Conservation (phyloP, 2,329 filamentous ascomycete genomes). For the Stagonosporopsis rhizophila region DNA sequence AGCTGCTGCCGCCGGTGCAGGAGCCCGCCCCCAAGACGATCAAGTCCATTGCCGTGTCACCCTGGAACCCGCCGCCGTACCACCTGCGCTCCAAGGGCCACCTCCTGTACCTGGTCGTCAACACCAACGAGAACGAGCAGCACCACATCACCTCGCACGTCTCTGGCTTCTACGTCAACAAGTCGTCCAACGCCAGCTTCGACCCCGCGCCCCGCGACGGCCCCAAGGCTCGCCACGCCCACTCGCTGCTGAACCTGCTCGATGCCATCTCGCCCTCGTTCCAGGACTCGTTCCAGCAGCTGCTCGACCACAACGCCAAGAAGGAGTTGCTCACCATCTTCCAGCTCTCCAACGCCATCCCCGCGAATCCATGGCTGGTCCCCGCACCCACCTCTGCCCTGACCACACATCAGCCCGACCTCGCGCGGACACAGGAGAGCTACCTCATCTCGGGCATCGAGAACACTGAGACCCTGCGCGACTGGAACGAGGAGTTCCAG, state of each 20-base stretch:
- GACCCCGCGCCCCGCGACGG: slow-evolving; percentile 82
- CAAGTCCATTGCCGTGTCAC: slow-evolving; percentile 84
- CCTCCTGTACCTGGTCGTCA: slow-evolving; percentile 85
- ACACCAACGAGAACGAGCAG: slow-evolving; percentile 93
- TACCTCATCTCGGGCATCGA: slow-evolving; percentile 90
- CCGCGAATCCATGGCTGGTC: slow-evolving; percentile 90
- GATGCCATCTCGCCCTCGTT: slow-evolving; percentile 84
- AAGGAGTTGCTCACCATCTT: slow-evolving; percentile 91
- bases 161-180: slow-evolving; percentile 96
- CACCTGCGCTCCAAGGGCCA: slow-evolving; percentile 91
- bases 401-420: slow-evolving; percentile 78
- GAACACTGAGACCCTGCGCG: slow-evolving; percentile 89
- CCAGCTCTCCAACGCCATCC: slow-evolving; percentile 93
- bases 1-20: slow-evolving; percentile 71
- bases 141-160: slow-evolving; percentile 92
- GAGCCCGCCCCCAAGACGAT: slow-evolving; percentile 84
- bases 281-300: slow-evolving; percentile 72
- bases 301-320: slow-evolving; percentile 84
- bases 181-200: slow-evolving; percentile 93
- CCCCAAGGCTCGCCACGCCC: slow-evolving; percentile 79
- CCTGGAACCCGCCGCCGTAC: slow-evolving; percentile 96
- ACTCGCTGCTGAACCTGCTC: slow-evolving; percentile 86
- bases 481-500: slow-evolving; percentile 99
- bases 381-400: slow-evolving; percentile 69
- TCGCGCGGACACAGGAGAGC: slow-evolving; percentile 89